Evolutionary conservation across 768 basidiomycete genomes (phyloP).

Genomic region (Trametes elegans): DNA sequence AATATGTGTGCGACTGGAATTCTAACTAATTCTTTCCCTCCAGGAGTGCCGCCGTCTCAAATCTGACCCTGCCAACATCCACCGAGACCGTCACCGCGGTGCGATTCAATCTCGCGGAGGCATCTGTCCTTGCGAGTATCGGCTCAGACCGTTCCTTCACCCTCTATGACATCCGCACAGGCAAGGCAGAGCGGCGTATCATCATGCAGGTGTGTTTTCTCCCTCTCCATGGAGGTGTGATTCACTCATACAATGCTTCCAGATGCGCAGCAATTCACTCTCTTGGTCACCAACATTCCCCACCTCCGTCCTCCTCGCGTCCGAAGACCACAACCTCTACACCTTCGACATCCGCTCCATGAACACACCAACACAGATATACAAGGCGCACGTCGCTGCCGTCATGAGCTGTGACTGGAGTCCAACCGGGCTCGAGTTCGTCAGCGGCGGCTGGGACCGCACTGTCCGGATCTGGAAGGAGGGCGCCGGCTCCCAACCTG

Average conservation of each 20-base stretch:
- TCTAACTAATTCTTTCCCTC: background rate
- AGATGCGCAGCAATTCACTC: slow-evolving; percentile 88
- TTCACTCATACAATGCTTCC: background rate
- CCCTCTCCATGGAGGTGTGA: background rate
- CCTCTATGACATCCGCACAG: slow-evolving; percentile 93
- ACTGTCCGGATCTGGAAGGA: slow-evolving; percentile 93
- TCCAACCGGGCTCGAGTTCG: slow-evolving; percentile 93
- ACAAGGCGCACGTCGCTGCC: slow-evolving; percentile 95
- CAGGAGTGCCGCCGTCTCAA: slow-evolving; percentile 83
- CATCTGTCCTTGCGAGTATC: slow-evolving; percentile 91
- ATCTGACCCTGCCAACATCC: slow-evolving; percentile 82
- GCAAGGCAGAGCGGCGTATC: slow-evolving; percentile 89
- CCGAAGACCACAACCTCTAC: slow-evolving; percentile 97
- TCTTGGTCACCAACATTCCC: slow-evolving; percentile 97
- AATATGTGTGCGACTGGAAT: too few relatives aligned
- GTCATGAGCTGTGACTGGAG: slow-evolving; percentile 98
- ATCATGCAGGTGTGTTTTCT: slow-evolving; percentile 75
- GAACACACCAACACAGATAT: slow-evolving; percentile 80
- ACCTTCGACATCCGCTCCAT: slow-evolving; percentile 94
- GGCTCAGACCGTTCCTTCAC: slow-evolving; percentile 96
- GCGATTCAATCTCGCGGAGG: slow-evolving; percentile 91
- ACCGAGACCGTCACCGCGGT: slow-evolving; percentile 87
- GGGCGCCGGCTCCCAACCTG: slow-evolving; percentile 74
- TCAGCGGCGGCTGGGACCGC: slow-evolving; percentile 95
- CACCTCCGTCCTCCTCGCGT: slow-evolving; percentile 88